These are phyloP conservation scores for Lycium barbarum DNA, from an alignment of 257 asterid genomes.

Conservation along the genomic window DNA sequence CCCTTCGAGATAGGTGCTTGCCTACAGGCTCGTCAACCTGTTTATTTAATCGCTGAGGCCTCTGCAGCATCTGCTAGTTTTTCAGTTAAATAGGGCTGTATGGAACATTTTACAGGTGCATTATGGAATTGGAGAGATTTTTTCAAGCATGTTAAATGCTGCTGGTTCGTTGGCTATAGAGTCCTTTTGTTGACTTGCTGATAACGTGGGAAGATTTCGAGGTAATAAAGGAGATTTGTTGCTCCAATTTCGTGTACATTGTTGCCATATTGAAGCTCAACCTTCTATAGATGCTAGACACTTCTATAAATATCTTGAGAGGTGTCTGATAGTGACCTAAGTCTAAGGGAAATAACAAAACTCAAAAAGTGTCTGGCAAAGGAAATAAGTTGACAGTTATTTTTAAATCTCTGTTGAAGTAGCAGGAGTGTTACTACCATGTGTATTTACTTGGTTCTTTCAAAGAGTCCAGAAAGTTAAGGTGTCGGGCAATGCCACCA, in stretches of 20 bases:
- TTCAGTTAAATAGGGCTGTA: constrained; percentile 49
- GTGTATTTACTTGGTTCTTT: too few species aligned
- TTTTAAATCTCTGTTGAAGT: too few species aligned
- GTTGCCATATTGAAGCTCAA: too few species aligned
- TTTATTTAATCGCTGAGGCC: constrained; percentile 86
- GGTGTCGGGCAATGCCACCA: too few species aligned
- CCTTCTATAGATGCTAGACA: too few species aligned
- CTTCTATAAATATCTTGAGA: too few species aligned
- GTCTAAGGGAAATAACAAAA: too few species aligned
- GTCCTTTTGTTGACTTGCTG: neutral
- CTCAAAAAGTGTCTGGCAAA: too few species aligned
- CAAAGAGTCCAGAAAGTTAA: too few species aligned
- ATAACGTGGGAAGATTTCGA: constrained; percentile 13
- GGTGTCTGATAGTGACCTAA: too few species aligned
- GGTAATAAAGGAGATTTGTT: constrained; percentile 12
- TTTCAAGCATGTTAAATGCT: neutral
- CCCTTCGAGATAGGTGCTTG: constrained; percentile 98
- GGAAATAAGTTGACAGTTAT: too few species aligned
- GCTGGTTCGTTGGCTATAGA: neutral
- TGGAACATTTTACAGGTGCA: neutral
- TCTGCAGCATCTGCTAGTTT: constrained; percentile 75
- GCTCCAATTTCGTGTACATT: neutral
- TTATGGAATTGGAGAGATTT: neutral
- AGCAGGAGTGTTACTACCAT: too few species aligned
- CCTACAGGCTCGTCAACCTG: constrained; percentile 96